A percentile compares a stretch with the other conserved stretches of the same genome.
These are phyloP conservation scores for Ogataea polymorpha DNA, from an alignment of 805 yeast species.

Conservation along the genomic window DNA sequence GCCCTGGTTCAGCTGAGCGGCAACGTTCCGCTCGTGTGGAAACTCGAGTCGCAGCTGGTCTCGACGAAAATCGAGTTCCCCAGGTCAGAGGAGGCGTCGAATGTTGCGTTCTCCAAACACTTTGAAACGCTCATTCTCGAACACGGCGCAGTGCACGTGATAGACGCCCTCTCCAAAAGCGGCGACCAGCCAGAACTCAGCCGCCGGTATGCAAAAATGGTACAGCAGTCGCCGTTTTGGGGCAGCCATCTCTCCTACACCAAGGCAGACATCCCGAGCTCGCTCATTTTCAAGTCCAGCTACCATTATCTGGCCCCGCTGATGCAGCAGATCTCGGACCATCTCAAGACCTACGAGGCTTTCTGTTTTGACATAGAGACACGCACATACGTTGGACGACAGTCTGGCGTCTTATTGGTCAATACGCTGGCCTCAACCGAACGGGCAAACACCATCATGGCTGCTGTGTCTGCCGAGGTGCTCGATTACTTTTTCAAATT, in stretches of 20 bases:
- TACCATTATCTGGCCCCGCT: slow-evolving; percentile 23
- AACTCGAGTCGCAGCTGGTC: slow-evolving; percentile 43
- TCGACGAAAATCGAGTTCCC: slow-evolving; percentile 46
- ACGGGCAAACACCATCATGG: slow-evolving; percentile 48
- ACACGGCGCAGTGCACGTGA: slow-evolving; percentile 47
- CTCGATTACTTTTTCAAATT: slow-evolving; percentile 45
- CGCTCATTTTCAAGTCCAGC: slow-evolving; percentile 34
- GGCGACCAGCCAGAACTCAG: slow-evolving; percentile 46
- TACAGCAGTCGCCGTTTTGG: slow-evolving; percentile 15
- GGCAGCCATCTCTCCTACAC: slow-evolving; percentile 28
- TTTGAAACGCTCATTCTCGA: slow-evolving; percentile 46
- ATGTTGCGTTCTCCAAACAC: slow-evolving; percentile 49
- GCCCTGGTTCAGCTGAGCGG: slow-evolving; percentile 48
- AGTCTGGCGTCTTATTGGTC: slow-evolving; percentile 48
- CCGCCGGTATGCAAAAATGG: slow-evolving; percentile 33
- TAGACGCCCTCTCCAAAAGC: slow-evolving; percentile 45
- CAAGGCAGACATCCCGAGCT: slow-evolving; percentile 36
- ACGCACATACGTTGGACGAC: slow-evolving; percentile 41
- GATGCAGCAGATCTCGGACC: slow-evolving; percentile 20
- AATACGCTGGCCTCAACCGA: slow-evolving; percentile 49
- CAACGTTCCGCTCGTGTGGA: slow-evolving; percentile 56
- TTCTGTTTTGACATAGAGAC: slow-evolving; percentile 39
- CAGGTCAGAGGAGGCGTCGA: slow-evolving; percentile 51
- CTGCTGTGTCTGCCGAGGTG: slow-evolving; percentile 46
- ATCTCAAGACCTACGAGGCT: slow-evolving; percentile 45